Evolutionary conservation across 305 asterid species (phyloP).

Genomic region (Fraxinus paxiana): DNA sequence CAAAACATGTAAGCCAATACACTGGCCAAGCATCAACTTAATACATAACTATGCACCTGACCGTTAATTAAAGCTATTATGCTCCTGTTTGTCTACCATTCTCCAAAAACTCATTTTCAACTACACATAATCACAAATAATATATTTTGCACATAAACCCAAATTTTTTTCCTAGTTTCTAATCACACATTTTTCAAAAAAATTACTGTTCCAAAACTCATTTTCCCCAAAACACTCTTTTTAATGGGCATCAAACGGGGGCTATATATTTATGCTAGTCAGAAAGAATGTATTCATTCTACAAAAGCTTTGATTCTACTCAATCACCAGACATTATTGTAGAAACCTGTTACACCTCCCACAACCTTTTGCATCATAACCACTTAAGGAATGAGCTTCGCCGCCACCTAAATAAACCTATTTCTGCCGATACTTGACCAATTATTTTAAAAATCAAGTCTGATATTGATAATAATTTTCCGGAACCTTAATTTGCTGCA

Average conservation of each 20-base stretch:
- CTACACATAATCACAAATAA: not conserved
- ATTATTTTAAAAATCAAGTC: not conserved
- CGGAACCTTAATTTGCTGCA: constrained; percentile 37
- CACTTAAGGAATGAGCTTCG: not conserved
- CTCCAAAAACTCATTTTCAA: not conserved
- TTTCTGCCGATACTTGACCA: not conserved
- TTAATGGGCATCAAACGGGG: not conserved
- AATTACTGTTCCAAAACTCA: not conserved
- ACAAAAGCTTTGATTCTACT: not conserved
- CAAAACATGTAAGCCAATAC: not conserved
- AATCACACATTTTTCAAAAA: not conserved
- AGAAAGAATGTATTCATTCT: not conserved
- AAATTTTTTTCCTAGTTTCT: not conserved
- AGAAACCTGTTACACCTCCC: not conserved
- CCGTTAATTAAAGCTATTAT: not conserved
- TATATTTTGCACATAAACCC: not conserved
- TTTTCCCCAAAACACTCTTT: not conserved
- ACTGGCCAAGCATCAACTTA: not conserved
- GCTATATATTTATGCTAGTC: not conserved
- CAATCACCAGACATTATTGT: not conserved
- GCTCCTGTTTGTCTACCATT: not conserved
- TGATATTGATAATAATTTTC: constrained; percentile 8
- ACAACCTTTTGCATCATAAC: not conserved
- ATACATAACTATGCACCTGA: not conserved
- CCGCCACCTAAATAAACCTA: not conserved